Conservation (phyloP, 306 rosid genomes). For the Ochetophila trinervis region DNA sequence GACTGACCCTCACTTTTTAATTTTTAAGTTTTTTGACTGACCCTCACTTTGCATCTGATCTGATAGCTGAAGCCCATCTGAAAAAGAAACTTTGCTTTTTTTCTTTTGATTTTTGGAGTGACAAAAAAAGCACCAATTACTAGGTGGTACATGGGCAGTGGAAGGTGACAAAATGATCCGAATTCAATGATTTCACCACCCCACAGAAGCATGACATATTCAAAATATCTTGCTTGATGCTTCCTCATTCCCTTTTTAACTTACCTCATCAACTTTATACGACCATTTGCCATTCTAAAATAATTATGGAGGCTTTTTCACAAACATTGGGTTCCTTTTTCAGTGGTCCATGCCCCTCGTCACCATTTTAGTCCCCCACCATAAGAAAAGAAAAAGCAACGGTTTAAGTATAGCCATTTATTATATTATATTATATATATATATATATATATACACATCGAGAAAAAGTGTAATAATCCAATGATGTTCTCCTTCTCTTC, state of each 20-base stretch:
- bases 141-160: constrained; percentile 12
- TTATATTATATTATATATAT: too few species aligned
- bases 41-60: neutral
- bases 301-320: constrained; percentile 21
- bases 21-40: neutral
- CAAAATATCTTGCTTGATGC: constrained; percentile 32
- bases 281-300: neutral
- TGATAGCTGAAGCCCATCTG: neutral
- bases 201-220: constrained; percentile 37
- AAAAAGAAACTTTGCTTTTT: neutral
- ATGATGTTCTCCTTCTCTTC: constrained; percentile 29
- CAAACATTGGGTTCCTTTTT: constrained; percentile 24
- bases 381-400: constrained; percentile 23
- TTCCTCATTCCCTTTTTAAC: constrained; percentile 31
- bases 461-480: constrained; percentile 6
- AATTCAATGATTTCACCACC: neutral
- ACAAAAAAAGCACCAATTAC: constrained; percentile 4
- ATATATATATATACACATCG: neutral
- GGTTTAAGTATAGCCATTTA: constrained; percentile 12
- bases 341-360: constrained; percentile 22
- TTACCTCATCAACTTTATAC: constrained; percentile 40
- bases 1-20: neutral
- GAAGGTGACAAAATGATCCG: constrained; percentile 33
- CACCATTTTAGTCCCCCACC: constrained; percentile 4
- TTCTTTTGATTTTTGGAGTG: neutral